Percentiles rank a stretch among this genome's conserved stretches.
Conservation (phyloP, 2,329 filamentous ascomycete genomes). For the Thelonectria blattea region DNA sequence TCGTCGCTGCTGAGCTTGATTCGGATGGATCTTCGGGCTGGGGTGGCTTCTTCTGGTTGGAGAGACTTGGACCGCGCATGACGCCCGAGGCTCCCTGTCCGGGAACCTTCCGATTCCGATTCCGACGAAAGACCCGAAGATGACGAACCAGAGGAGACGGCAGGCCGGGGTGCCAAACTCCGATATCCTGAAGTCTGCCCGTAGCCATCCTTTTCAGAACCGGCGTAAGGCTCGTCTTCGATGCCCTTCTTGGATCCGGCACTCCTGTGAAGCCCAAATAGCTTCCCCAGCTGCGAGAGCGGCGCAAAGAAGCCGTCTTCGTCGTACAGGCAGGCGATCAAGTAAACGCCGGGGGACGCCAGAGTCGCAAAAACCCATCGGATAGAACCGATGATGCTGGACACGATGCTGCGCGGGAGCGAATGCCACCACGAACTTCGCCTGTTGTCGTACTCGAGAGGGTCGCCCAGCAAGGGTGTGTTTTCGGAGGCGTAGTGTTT, state of each 20-base stretch:
- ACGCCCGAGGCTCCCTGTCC: constrained; percentile 41
- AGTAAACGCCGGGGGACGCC: constrained; percentile 79
- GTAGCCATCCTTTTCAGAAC: constrained; percentile 39
- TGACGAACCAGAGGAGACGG: constrained; percentile 47
- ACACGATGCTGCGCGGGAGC: constrained; percentile 72
- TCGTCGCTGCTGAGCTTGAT: constrained; percentile 90
- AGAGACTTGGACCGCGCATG: constrained; percentile 70
- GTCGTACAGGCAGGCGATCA: constrained; percentile 84
- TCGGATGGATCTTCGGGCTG: constrained; percentile 79
- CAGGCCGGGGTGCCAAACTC: constrained; percentile 36
- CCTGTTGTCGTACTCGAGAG: constrained; percentile 41
- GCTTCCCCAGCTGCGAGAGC: constrained; percentile 72
- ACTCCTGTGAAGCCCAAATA: constrained; percentile 58
- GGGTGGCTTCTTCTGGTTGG: constrained; percentile 66
- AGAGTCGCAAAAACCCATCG: constrained; percentile 80
- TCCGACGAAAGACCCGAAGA: constrained; percentile 75
- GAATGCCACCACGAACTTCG: constrained; percentile 58
- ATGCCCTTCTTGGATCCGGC: constrained; percentile 51
- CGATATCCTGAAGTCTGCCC: constrained; percentile 39
- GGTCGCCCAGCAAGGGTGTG: constrained; percentile 62
- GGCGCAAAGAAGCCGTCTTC: constrained; percentile 80
- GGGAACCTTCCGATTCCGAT: constrained; percentile 65
- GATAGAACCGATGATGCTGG: constrained; percentile 75
- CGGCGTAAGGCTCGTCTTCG: constrained; percentile 34
- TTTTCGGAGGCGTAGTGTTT: constrained; percentile 61